These are phyloP conservation scores for Angomonas deanei DNA, from an alignment of 208 protist genomes.

Conservation along the genomic window DNA sequence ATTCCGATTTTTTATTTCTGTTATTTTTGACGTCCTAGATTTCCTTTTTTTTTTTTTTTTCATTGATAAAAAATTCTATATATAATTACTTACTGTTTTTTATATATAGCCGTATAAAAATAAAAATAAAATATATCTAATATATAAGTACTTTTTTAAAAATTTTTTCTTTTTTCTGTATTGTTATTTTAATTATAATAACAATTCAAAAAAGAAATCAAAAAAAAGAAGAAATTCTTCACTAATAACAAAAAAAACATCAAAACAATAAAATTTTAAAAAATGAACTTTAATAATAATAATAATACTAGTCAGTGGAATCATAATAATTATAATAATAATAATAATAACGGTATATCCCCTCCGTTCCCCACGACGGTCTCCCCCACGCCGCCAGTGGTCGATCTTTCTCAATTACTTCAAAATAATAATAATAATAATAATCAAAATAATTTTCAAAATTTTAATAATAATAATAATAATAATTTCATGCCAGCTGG, in stretches of 20 bases:
- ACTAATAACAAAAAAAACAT: background rate
- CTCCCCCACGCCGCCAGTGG: too few relatives aligned
- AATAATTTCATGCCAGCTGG: too few relatives aligned
- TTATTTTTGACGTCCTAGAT: too few relatives aligned
- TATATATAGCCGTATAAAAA: background rate
- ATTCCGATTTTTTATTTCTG: too few relatives aligned
- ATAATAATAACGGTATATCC: background rate
- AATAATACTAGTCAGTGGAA: background rate
- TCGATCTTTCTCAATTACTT: background rate
- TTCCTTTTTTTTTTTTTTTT: background rate
- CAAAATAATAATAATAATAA: constrained; percentile 2
- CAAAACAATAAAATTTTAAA: background rate
- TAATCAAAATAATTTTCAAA: background rate
- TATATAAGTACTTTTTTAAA: constrained; percentile 1
- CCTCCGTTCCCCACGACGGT: background rate
- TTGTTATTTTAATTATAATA: constrained; percentile 2
- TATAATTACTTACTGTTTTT: background rate
- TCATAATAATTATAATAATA: background rate
- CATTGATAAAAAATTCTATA: background rate
- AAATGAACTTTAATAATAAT: background rate
- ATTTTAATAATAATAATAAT: background rate
- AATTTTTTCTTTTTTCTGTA: constrained; percentile 6
- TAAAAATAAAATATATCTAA: background rate
- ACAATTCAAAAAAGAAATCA: background rate
- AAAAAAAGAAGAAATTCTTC: background rate